A percentile compares a stretch with the other conserved stretches of the same genome.
These are phyloP conservation scores for Brassica rapa DNA, from an alignment of 345 rosid species.

Conservation along the genomic window DNA sequence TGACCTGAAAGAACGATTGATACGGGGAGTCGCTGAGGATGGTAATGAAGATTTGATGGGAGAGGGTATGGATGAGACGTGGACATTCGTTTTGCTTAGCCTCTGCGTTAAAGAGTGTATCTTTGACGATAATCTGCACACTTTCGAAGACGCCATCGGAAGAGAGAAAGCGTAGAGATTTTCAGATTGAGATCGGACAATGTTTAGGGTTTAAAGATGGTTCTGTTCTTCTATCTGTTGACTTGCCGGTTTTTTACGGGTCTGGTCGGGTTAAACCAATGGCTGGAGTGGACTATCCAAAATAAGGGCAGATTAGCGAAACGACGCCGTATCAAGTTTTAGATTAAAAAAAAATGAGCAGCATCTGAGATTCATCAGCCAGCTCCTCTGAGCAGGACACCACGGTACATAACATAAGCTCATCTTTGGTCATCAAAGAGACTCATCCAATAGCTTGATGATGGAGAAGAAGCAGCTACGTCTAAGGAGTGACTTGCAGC, in stretches of 20 bases:
- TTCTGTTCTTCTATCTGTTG: neutral
- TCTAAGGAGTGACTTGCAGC: too few species aligned
- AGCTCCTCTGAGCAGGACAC: too few species aligned
- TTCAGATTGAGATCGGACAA: neutral
- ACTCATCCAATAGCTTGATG: neutral
- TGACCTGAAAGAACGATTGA: constrained; percentile 41
- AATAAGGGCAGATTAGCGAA: neutral
- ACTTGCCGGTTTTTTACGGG: neutral
- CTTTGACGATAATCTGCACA: constrained; percentile 57
- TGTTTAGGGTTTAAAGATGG: constrained; percentile 26
- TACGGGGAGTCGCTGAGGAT: constrained; percentile 41
- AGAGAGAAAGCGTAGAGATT: neutral
- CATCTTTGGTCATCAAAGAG: too few species aligned
- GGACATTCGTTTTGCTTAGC: constrained; percentile 34
- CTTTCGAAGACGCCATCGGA: constrained; percentile 56
- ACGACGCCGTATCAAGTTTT: neutral
- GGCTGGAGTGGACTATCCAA: constrained; percentile 4
- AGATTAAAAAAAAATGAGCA: neutral
- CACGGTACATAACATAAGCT: too few species aligned
- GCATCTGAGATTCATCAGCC: neutral
- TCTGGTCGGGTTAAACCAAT: constrained; percentile 1
- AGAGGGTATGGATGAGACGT: constrained; percentile 35
- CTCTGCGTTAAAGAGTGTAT: constrained; percentile 45
- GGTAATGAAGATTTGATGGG: constrained; percentile 37
- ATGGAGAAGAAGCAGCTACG: constrained; percentile 43